Percentiles rank a stretch among this genome's conserved stretches.
Conservation (phyloP, 805 yeast species). For the Metschnikowia dekortorum region DNA sequence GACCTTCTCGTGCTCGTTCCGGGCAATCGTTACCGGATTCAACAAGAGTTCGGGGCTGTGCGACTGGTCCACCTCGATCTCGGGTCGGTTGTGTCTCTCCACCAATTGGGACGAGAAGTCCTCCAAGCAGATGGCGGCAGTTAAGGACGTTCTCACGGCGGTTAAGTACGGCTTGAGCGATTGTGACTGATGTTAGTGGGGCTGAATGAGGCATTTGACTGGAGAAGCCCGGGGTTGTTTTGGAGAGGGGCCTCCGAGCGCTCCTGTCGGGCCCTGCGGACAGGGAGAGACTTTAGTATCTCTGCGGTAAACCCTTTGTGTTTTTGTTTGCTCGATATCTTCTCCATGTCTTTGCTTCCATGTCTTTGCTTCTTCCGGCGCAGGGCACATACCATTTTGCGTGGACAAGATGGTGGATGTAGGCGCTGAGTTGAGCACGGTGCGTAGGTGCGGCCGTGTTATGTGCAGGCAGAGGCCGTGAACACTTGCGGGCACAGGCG, state of each 20-base stretch:
- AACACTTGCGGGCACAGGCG: not conserved
- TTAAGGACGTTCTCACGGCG: slow-evolving; percentile 88
- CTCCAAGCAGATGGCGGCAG: slow-evolving; percentile 88
- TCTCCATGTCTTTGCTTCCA: no score
- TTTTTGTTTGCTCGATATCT: no score
- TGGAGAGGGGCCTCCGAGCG: no score
- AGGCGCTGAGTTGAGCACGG: not conserved
- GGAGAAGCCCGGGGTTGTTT: no score
- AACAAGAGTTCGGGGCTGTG: slow-evolving; percentile 75
- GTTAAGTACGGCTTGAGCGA: slow-evolving; percentile 91
- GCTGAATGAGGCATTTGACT: not conserved
- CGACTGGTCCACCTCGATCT: slow-evolving; percentile 75
- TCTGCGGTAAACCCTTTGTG: no score
- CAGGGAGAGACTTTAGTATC: no score
- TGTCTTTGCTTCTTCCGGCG: no score
- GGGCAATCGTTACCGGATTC: slow-evolving; percentile 83
- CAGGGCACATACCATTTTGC: slow-evolving; percentile 2
- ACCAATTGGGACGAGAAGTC: slow-evolving; percentile 93
- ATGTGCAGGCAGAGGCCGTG: not conserved
- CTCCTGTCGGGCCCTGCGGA: no score
- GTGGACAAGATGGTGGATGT: not conserved
- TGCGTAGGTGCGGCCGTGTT: slow-evolving; percentile 1
- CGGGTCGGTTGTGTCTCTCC: slow-evolving; percentile 97
- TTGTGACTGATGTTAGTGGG: slow-evolving; percentile 64
- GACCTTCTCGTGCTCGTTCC: slow-evolving; percentile 91